Percentiles rank a stretch among this genome's conserved stretches.
Conservation (phyloP, 257 asterid genomes). For the Gynochthodes officinalis region DNA sequence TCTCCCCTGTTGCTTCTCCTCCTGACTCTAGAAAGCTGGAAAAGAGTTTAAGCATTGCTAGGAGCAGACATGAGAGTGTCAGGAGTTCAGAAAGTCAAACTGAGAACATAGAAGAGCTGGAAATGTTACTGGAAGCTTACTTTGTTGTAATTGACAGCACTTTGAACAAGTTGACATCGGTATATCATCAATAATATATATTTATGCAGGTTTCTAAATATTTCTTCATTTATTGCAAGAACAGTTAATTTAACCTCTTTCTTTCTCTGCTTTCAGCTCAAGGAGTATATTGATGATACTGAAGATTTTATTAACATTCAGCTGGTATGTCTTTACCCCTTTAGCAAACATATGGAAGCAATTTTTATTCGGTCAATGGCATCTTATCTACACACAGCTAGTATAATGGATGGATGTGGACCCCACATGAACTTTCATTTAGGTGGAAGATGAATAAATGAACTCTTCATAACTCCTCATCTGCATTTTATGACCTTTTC, state of each 20-base stretch:
- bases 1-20: slow-evolving; percentile 94
- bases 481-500: not conserved
- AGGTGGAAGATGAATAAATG: not conserved
- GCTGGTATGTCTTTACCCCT: slow-evolving; percentile 54
- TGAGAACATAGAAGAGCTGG: slow-evolving; percentile 83
- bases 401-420: not conserved
- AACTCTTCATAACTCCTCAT: not conserved
- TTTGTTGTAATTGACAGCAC: slow-evolving; percentile 98
- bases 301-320: slow-evolving; percentile 98
- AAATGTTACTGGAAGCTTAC: slow-evolving; percentile 98
- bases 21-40: slow-evolving; percentile 87
- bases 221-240: slow-evolving; percentile 8
- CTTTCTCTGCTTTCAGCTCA: slow-evolving; percentile 55
- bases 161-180: slow-evolving; percentile 96
- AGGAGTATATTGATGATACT: slow-evolving; percentile 96
- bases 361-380: not conserved
- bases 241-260: not conserved
- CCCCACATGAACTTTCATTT: not conserved
- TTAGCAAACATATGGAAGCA: not conserved
- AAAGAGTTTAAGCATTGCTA: slow-evolving; percentile 81
- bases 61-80: slow-evolving; percentile 94
- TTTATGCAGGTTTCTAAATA: too few relatives aligned
- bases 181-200: slow-evolving; percentile 28
- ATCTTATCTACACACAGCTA: not conserved
- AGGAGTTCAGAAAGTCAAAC: slow-evolving; percentile 76